These are phyloP conservation scores for Herpetospermum pedunculosum DNA, from an alignment of 306 rosid species.

Conservation along the genomic window DNA sequence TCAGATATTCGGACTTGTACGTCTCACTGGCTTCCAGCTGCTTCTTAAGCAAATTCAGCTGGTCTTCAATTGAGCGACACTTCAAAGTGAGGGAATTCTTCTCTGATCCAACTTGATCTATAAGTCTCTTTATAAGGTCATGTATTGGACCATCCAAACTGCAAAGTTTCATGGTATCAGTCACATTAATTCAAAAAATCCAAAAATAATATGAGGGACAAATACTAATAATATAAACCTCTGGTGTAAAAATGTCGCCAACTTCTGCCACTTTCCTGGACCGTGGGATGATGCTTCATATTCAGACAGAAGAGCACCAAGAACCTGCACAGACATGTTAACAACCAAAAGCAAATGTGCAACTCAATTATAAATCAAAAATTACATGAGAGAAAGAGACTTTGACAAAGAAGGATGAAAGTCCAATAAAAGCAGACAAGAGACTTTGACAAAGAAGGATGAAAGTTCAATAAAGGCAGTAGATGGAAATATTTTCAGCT, in stretches of 20 bases:
- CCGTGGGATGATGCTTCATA: constrained; percentile 66
- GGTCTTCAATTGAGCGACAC: constrained; percentile 66
- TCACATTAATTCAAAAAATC: neutral
- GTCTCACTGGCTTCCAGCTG: constrained; percentile 75
- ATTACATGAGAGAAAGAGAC: neutral
- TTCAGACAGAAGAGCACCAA: constrained; percentile 74
- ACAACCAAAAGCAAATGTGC: neutral
- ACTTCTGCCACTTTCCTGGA: constrained; percentile 86
- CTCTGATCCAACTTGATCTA: constrained; percentile 73
- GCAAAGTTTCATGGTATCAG: constrained; percentile 12
- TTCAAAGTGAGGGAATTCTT: constrained; percentile 51
- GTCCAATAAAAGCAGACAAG: neutral
- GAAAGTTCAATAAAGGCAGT: neutral
- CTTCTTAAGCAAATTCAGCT: constrained; percentile 50
- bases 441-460: no score
- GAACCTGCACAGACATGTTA: constrained; percentile 44
- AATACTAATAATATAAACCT: constrained; percentile 41
- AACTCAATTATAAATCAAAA: neutral
- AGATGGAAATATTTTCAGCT: neutral
- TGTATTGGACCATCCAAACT: constrained; percentile 86
- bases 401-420: neutral
- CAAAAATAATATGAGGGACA: neutral
- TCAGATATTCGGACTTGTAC: constrained; percentile 65
- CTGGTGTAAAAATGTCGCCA: constrained; percentile 59
- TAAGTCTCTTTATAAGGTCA: constrained; percentile 57